Percentiles rank a stretch among this genome's conserved stretches.
These are phyloP conservation scores for Neurospora sublineolata DNA, from an alignment of 495 filamentous ascomycete genomes.

Conservation along the genomic window DNA sequence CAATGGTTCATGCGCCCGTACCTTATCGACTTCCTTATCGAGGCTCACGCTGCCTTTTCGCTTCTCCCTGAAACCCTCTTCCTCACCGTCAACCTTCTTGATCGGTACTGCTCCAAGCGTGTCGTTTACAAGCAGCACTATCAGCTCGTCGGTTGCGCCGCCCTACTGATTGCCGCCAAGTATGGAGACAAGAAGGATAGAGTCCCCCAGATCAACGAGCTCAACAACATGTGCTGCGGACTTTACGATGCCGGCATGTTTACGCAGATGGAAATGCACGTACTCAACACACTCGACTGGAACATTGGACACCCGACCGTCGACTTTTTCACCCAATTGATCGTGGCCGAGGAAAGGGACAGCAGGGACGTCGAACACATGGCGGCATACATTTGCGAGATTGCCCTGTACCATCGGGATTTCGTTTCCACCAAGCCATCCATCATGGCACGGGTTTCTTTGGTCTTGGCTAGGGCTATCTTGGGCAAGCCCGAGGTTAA, in stretches of 20 bases:
- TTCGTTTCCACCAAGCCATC: constrained; percentile 86
- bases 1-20: constrained; percentile 99
- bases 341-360: constrained; percentile 53
- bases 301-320: constrained; percentile 90
- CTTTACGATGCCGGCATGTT: constrained; percentile 99
- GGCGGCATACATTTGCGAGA: constrained; percentile 86
- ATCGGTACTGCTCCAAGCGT: constrained; percentile 92
- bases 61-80: constrained; percentile 90
- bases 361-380: constrained; percentile 89
- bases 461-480: constrained; percentile 80
- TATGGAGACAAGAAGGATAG: constrained; percentile 97
- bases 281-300: constrained; percentile 95
- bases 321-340: constrained; percentile 78
- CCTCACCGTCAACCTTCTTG: constrained; percentile 90
- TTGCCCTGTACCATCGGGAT: constrained; percentile 89
- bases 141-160: constrained; percentile 91
- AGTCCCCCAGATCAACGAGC: constrained; percentile 86
- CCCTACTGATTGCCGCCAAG: constrained; percentile 93
- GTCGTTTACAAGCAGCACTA: constrained; percentile 99
- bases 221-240: constrained; percentile 98
- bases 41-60: constrained; percentile 90
- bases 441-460: constrained; percentile 74
- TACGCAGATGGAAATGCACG: constrained; percentile 99
- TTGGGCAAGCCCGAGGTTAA: constrained; percentile 65
- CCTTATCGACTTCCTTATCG: constrained; percentile 94